Evolutionary conservation across 2,329 filamentous ascomycete species (phyloP), one percentile per base, ranked within the genome.

Genomic region (Paraconiothyrium sp.): DNA sequence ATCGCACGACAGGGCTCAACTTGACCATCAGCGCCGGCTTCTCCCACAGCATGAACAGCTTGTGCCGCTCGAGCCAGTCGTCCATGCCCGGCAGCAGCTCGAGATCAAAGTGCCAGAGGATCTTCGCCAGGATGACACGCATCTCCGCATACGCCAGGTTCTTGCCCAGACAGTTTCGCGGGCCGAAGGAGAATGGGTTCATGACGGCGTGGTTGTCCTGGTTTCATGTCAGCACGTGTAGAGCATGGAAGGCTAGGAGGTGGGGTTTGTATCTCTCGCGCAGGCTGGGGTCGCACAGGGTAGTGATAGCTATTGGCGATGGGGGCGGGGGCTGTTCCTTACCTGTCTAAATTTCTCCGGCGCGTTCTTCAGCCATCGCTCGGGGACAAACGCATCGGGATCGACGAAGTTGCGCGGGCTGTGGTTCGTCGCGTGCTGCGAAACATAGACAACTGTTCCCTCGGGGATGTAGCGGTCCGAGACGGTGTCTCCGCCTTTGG

Each of bases 341-440:
- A 46, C 46, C 2, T 48, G 9, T n/a, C n/a, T 48, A 24, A 11
- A 48, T 16, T 48, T 48, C 24, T 30, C 46, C 11, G 46, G 46
- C 6, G 46, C 24, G n/a, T 48, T 13, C 24, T 48, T 48, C 24
- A 83, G 61, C 79, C 79, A 84, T 10, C 81, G 64, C 64, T 76
- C 74, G 1, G 74, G 74, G 11, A 62, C 66, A 46, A 63, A 77
- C 0, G 20, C 39, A 9, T 75, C 71, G 0, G 74, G 64, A 20
- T 77, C 66, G 1, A 58, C 62, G 34, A 60, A 76, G 55, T 79
- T 73, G 8, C 65, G 67, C 14, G 66, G 22, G 0, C 73, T 75
- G 47, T 75, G 76, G 44, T 75, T 70, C 4, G 75, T 58, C 0
- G 78, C 68, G 32, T 76, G 76, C 13, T 75, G 71, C 1, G 70